Evolutionary conservation across 306 rosid genomes (phyloP), one percentile per base, ranked within the genome.

Genomic region (Luffa acutangula): DNA sequence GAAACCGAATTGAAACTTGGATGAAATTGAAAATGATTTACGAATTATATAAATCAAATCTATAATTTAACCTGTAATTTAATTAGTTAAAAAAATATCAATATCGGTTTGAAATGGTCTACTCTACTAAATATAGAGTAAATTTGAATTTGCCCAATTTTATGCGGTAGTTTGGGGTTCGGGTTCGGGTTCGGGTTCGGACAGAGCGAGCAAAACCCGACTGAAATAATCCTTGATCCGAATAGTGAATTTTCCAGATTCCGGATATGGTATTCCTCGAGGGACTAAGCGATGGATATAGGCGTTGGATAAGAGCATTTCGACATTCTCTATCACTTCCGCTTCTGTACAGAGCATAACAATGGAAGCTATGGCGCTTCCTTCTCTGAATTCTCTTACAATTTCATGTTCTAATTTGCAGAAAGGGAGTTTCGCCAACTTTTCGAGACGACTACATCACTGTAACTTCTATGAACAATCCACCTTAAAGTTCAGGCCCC

Each of bases 311-410:
- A 73, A 73, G 77, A 73, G 77, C 77, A 0, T 73, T 31, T 46
- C 25, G 20, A 31, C 39, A 48, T 7, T 49, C 21, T 48, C 42
- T 9, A 15, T 73, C 77, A 25, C 64, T 7, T 3, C 45, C 1
- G 14, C 9, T 9, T 43, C 31, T 36, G 67, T 60, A 31, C 25
- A 25, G 8, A 17, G 63, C 62, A 45, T 11, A 13, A 39, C 66
- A 51, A 92, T 95, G 98, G 96, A 89, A 83, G 86, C 91, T 82
- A 86, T 92, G 45, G 88, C 91, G 75, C 85, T 90, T 87, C 93
- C 97, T 70, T 66, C 87, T 57, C 82, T 82, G 52, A 84, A 81
- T 84, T 39, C 70, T 41, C 87, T 81, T 63, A 21, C 85, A 71
- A 79, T 81, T 86, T 80, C 82, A 2, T 63, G 54, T 83, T 82